Evolutionary conservation across 2,329 filamentous ascomycete genomes (phyloP), one percentile per base, ranked within the genome.

Genomic region (Alternaria ethzedia): DNA sequence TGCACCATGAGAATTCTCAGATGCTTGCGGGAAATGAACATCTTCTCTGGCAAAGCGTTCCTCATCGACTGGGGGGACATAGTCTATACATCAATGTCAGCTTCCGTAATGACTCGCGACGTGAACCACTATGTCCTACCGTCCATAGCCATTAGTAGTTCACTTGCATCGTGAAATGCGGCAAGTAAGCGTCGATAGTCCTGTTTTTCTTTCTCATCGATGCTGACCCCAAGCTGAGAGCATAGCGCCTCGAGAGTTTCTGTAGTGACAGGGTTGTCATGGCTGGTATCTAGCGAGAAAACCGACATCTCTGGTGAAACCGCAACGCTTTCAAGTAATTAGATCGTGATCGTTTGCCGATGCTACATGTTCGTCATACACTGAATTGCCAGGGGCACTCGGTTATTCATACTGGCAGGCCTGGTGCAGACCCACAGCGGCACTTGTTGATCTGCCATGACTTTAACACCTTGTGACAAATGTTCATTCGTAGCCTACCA

Each of bases 101-200:
- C 36, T 61, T 43, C 55, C 20, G 17, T 5, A 6, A 5, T 30
- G n/a, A 25, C 20, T 51, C 6, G 28, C 12, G 26, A 43, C 23
- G 15, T 15, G 7, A 30, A 70, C 67, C 65, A 77, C 70, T 4
- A 64, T 71, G 77, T 74, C 28, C 76, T 62, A 68, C 67, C 65
- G 6, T 68, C 67, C 74, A 80, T 75, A 6, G 70, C 70, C 78
- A 81, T 80, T 15, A 82, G 41, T 17, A 78, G 73, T 50, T 77
- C 75, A 13, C 76, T 78, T 20, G 76, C 72, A 62, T 82, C 80
- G 57, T 81, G 79, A 46, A 81, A 80, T 0, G 79, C 78, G 4
- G 79, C 80, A 8, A 82, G 69, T 15, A 82, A 66, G 30, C 74
- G 74, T 25, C 71, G 68, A 57, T 81, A 81, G 17, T 80, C 80